Conservation (phyloP, 352 stramenopile species). For the Phytophthora podocarpi region DNA sequence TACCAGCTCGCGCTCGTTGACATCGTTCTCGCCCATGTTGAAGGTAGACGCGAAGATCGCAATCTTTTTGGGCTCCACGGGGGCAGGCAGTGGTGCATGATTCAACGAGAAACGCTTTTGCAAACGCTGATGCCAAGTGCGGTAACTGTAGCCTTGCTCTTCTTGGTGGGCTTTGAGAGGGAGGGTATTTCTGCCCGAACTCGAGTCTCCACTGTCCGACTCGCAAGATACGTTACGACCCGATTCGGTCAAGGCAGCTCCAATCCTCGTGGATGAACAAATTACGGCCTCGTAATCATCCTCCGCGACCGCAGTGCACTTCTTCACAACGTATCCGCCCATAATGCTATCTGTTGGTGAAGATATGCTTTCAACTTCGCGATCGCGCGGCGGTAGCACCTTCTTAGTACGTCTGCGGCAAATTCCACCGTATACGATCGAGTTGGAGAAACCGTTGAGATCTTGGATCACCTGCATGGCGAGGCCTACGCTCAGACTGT, state of each 20-base stretch:
- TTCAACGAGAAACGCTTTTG: constrained; percentile 40
- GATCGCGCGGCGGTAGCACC: constrained; percentile 26
- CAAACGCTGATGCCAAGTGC: constrained; percentile 40
- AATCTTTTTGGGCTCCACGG: constrained; percentile 44
- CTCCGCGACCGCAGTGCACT: constrained; percentile 17
- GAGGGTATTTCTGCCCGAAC: constrained; percentile 8
- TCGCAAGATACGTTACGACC: constrained; percentile 28
- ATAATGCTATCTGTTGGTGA: constrained; percentile 47
- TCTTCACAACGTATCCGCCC: constrained; percentile 32
- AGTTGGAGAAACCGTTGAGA: constrained; percentile 74
- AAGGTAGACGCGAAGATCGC: constrained; percentile 84
- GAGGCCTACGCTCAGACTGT: constrained; percentile 48
- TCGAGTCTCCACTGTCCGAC: constrained; percentile 32
- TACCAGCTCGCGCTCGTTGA: constrained; percentile 60
- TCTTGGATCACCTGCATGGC: constrained; percentile 66
- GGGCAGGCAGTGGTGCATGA: constrained; percentile 12
- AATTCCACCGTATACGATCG: constrained; percentile 73
- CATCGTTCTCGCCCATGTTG: constrained; percentile 86
- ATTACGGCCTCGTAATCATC: constrained; percentile 29
- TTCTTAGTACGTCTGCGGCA: constrained; percentile 38
- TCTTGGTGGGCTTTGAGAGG: constrained; percentile 23
- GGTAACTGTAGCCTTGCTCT: constrained; percentile 17
- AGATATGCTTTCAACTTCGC: constrained; percentile 48
- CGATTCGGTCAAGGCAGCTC: constrained; percentile 23
- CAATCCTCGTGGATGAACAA: constrained; percentile 16